phyloP scores from a whole-genome alignment of 2,329 filamentous ascomycete genomes.

The Kalaharituber pfeilii region DNA sequence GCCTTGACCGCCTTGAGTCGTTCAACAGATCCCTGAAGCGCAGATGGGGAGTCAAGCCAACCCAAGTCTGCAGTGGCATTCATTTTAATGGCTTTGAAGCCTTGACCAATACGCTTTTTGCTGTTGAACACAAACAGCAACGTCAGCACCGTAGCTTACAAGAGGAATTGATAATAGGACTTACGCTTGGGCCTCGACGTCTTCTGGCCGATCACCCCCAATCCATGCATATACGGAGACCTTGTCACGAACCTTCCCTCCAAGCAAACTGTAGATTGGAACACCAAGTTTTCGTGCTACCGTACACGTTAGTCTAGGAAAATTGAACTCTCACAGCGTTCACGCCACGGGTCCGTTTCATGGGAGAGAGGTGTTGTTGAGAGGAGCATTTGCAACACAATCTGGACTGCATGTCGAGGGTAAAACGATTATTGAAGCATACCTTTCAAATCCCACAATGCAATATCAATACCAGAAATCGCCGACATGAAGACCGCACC shows the following conservation, averaged over 20 bases:
- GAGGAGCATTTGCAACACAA: not conserved
- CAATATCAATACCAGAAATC: conserved; percentile 60
- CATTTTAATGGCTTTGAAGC: conserved; percentile 57
- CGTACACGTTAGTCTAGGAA: not conserved
- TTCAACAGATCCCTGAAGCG: conserved; percentile 46
- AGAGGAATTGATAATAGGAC: conserved; percentile 18
- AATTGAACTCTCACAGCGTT: not conserved
- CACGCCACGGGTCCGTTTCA: not conserved
- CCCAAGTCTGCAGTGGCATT: conserved; percentile 59
- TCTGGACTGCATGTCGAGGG: conserved; percentile 1
- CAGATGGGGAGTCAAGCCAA: conserved; percentile 56
- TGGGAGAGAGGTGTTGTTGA: not conserved
- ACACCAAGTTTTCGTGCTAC: conserved; percentile 42
- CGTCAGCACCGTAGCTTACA: not conserved
- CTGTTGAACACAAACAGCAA: too few relatives aligned
- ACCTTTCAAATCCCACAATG: conserved; percentile 60
- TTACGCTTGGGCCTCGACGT: conserved; percentile 46
- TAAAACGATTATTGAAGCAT: conserved; percentile 25
- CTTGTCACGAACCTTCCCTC: conserved; percentile 54
- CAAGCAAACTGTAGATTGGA: conserved; percentile 55
- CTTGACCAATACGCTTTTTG: conserved; percentile 40
- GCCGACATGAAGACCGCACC: conserved; percentile 69
- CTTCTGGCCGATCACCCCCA: conserved; percentile 51
- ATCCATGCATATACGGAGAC: conserved; percentile 64
- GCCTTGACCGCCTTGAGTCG: conserved; percentile 51